Evolutionary conservation across 208 protist species (phyloP).

Genomic region (Sergeia podlipaevii): DNA sequence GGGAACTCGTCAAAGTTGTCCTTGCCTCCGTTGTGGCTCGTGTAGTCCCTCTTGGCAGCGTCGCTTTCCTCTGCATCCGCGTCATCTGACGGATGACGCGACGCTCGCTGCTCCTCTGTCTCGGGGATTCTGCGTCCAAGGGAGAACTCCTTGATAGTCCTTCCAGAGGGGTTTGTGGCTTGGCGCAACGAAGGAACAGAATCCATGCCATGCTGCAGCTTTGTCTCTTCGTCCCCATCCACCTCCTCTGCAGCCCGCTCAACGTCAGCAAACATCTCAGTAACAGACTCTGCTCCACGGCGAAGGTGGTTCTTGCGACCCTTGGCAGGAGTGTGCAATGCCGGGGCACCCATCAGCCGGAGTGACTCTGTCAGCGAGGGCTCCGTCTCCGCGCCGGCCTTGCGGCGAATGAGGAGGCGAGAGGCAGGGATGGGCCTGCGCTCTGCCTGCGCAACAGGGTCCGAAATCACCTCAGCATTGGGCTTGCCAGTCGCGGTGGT

Average conservation of each 20-base stretch:
- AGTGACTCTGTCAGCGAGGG: slow-evolving; percentile 87
- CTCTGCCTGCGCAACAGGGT: slow-evolving; percentile 49
- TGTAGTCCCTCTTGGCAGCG: background rate
- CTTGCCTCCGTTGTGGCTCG: background rate
- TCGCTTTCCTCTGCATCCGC: background rate
- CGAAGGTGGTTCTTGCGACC: slow-evolving; percentile 26
- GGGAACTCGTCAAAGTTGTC: slow-evolving; percentile 14
- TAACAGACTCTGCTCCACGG: slow-evolving; percentile 23
- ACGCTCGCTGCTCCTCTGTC: slow-evolving; percentile 7
- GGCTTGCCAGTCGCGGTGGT: slow-evolving; percentile 31
- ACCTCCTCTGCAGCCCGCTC: slow-evolving; percentile 49
- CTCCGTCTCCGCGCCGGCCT: slow-evolving; percentile 50
- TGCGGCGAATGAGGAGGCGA: slow-evolving; percentile 75
- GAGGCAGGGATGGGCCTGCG: slow-evolving; percentile 42
- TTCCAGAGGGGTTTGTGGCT: slow-evolving; percentile 51
- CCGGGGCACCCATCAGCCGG: slow-evolving; percentile 76
- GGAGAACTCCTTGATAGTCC: slow-evolving; percentile 76
- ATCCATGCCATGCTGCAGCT: slow-evolving; percentile 56
- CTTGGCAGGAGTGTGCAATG: slow-evolving; percentile 40
- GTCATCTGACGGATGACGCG: background rate
- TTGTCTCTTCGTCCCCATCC: slow-evolving; percentile 59
- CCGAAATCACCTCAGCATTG: slow-evolving; percentile 54
- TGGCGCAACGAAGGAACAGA: slow-evolving; percentile 54
- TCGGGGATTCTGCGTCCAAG: slow-evolving; percentile 42
- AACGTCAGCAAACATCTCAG: slow-evolving; percentile 46